phyloP scores from a whole-genome alignment of 2,329 filamentous ascomycete genomes.

The Phialophora tarda region DNA sequence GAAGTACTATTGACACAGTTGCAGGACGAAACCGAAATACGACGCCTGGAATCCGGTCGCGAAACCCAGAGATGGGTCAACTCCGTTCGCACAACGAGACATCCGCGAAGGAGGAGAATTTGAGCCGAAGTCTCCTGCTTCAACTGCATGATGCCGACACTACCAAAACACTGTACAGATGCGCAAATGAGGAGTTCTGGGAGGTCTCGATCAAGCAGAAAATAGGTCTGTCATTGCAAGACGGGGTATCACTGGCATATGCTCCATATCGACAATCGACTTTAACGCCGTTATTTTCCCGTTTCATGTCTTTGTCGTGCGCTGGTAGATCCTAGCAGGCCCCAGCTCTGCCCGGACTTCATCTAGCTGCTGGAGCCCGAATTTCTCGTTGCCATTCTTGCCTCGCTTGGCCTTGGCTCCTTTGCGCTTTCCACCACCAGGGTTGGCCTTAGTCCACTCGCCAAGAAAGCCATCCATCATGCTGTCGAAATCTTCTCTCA shows the following conservation, averaged over 20 bases:
- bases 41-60: conserved; percentile 46
- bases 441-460: conserved; percentile 55
- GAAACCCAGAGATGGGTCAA: conserved; percentile 39
- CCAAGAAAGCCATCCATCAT: conserved; percentile 94
- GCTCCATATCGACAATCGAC: conserved; percentile 19
- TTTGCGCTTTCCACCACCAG: conserved; percentile 48
- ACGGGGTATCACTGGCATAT: conserved; percentile 29
- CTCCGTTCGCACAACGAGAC: conserved; percentile 23
- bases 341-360: conserved; percentile 83
- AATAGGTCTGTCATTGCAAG: conserved; percentile 24
- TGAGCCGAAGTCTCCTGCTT: conserved; percentile 15
- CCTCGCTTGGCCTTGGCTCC: conserved; percentile 63
- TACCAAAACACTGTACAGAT: conserved; percentile 30
- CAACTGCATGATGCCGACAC: background rate
- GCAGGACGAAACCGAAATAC: conserved; percentile 46
- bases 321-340: conserved; percentile 66
- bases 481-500: conserved; percentile 79
- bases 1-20: conserved; percentile 5
- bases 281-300: conserved; percentile 8
- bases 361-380: conserved; percentile 85
- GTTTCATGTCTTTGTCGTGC: conserved; percentile 39
- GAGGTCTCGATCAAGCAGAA: conserved; percentile 19
- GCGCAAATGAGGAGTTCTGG: conserved; percentile 31
- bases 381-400: conserved; percentile 80
- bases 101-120: conserved; percentile 25